Conservation (phyloP, 1,284 basidiomycete species). For the Tremellales sp. region DNA sequence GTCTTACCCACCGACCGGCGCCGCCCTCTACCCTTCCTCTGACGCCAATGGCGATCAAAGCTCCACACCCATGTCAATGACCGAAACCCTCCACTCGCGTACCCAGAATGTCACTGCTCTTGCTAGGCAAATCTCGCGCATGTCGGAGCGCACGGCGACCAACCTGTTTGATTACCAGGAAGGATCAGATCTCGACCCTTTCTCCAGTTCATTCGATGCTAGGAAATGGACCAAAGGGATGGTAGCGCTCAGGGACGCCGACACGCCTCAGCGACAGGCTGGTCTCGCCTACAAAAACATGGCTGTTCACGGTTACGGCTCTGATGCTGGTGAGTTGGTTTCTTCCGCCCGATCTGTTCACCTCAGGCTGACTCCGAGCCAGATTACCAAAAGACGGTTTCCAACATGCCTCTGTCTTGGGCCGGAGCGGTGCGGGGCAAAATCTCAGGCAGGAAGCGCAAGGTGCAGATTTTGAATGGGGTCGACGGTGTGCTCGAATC, state of each 20-base stretch:
- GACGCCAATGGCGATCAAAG: neutral
- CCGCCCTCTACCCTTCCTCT: neutral
- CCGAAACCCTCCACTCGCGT: neutral
- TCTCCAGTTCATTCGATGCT: constrained; percentile 48
- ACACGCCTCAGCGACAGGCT: constrained; percentile 42
- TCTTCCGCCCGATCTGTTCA: neutral
- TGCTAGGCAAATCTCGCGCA: constrained; percentile 32
- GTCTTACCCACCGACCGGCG: neutral
- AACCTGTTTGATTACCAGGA: constrained; percentile 32
- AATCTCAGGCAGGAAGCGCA: constrained; percentile 43
- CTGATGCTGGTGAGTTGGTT: constrained; percentile 40
- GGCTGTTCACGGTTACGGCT: constrained; percentile 51
- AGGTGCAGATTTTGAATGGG: constrained; percentile 52
- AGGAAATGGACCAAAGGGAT: constrained; percentile 48
- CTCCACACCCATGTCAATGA: neutral
- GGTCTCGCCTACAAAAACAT: constrained; percentile 53
- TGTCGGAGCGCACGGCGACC: constrained; percentile 11
- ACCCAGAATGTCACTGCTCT: constrained; percentile 21
- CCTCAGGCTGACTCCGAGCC: constrained; percentile 3
- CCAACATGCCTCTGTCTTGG: constrained; percentile 47
- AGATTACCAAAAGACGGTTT: constrained; percentile 54
- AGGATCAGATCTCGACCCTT: constrained; percentile 49
- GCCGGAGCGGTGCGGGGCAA: constrained; percentile 41
- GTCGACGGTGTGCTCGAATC: constrained; percentile 51
- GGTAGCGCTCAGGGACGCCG: constrained; percentile 19